Evolutionary conservation across 768 basidiomycete species (phyloP), one percentile per base, ranked within the genome.

Genomic region (Suillus discolor): DNA sequence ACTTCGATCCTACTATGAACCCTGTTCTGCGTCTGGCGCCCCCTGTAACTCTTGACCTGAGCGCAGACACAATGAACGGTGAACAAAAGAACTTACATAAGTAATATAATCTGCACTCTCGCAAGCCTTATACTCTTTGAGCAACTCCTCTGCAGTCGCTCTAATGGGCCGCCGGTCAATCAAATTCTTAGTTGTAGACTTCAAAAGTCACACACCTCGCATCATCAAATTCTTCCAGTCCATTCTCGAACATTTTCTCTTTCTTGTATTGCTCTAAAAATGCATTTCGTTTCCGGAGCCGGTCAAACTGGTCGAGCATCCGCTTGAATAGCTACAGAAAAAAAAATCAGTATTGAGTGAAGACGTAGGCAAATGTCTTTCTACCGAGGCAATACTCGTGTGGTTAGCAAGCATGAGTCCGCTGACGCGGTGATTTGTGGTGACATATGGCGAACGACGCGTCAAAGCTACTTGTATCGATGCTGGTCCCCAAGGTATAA

Each of bases 331-430:
- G 79, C 95, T 97, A 73, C 20, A 57, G 39, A 36, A 28, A 42
- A 11, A n/a, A 15, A 60, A 61, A 41, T 67, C 5, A 61, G 60
- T 36, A 20, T 42, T 28, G 3, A 59, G 16, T 42, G 16, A 20
- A 31, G 23, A 42, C 6, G 20, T 3, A 31, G 38, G 23, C 36
- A 57, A 61, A 59, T 63, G 62, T 1, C 8, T 11, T 84, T 91
- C 47, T 70, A 96, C 93, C 41, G 95, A 96, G 34, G 94, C 94
- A 66, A 99, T 95, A 71, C 95, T 96, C n/a, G 97, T 99, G 76
- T 99, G 97, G 72, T 99, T 99, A 12, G 96, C 97, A 60, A 99
- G 86, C 97, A 99, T 99, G 61, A 99, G 83, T 0, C 97, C 97
- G 75, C 96, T 98, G 64, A 99, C 96, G 15, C 96, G 91, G 77